Base-by-base conservation (phyloP, 345 rosid species). In the Lepidium aucheri region DNA sequence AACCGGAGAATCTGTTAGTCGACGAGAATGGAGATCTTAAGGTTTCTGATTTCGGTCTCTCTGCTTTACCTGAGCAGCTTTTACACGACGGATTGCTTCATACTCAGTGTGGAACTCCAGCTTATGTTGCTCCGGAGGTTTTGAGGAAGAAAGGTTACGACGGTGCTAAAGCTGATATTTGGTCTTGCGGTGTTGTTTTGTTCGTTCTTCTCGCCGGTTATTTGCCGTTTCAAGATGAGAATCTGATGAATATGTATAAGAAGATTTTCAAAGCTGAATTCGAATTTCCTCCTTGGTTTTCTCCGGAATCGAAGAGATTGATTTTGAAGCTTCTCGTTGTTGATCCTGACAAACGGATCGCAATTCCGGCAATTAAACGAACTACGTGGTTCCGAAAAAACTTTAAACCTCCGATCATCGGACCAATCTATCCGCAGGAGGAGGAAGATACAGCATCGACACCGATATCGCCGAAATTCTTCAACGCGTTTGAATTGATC, bases 51-150 rank as follows among this genome's bases (percentile, higher is more conserved):
- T 91, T 91, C 13, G 96, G 96, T 0, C 72, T 91, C 8, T 91
- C 98, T 0, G 85, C 96, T 3, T 62, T 89, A 43, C 85, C 89
- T 0, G 97, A 86, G 30, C 97, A 90, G 68, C 55, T 75, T 14
- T 67, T 80, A 0, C 81, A 83, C 7, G 97, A 90, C 40, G 97
- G 97, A 4, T 77, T 90, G 41, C 80, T 91, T 1, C 96, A 91
- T 17, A 91, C 97, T 1, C 83, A 62, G 74, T 91, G 97, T n/a
- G 97, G 97, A n/a, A 82, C 92, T 3, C 95, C 97, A 17, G 88
- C 97, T 2, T 90, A 90, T 39, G 90, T 90, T 15, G 95, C 97
- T 0, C 97, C 97, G 12, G 96, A 89, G 85, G 85, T 91, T 6
- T 24, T 91, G 3, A 54, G 92, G 40, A 87, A 79, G 80, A 90